A percentile compares a stretch with the other conserved stretches of the same genome.
Conservation (phyloP, 1,139 yeast genomes). For the Debaryomyces subglobosus region DNA sequence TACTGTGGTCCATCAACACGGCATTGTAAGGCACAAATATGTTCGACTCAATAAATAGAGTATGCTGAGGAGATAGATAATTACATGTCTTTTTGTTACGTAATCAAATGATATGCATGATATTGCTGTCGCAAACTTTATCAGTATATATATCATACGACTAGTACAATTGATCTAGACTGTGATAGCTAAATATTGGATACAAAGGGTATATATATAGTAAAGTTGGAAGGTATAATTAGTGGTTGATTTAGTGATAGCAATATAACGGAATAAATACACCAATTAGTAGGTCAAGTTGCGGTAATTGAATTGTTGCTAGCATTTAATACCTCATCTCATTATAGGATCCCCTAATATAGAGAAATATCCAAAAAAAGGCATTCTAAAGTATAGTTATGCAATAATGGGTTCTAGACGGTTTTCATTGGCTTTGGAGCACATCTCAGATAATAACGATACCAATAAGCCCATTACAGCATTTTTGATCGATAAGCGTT, state of each 20-base stretch:
- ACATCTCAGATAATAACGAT: neutral
- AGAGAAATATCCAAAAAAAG: neutral
- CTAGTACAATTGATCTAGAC: neutral
- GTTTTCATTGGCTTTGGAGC: slow-evolving; percentile 27
- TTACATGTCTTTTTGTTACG: neutral
- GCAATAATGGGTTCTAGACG: slow-evolving; percentile 11
- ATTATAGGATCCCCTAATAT: neutral
- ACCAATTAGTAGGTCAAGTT: neutral
- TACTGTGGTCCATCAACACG: neutral
- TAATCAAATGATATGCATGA: neutral
- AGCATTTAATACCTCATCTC: neutral
- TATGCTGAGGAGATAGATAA: neutral
- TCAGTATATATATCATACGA: neutral
- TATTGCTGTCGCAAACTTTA: neutral
- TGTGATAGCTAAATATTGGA: neutral
- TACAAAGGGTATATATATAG: neutral
- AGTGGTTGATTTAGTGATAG: neutral
- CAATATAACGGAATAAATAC: neutral
- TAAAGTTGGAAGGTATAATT: neutral
- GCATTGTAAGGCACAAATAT: neutral
- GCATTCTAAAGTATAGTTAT: neutral
- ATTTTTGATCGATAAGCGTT: slow-evolving; percentile 2
- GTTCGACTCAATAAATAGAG: neutral
- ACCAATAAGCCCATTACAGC: slow-evolving; percentile 4
- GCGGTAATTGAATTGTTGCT: neutral